phyloP scores from a whole-genome alignment of 2,329 filamentous ascomycete genomes.

The Biscogniauxia marginata region DNA sequence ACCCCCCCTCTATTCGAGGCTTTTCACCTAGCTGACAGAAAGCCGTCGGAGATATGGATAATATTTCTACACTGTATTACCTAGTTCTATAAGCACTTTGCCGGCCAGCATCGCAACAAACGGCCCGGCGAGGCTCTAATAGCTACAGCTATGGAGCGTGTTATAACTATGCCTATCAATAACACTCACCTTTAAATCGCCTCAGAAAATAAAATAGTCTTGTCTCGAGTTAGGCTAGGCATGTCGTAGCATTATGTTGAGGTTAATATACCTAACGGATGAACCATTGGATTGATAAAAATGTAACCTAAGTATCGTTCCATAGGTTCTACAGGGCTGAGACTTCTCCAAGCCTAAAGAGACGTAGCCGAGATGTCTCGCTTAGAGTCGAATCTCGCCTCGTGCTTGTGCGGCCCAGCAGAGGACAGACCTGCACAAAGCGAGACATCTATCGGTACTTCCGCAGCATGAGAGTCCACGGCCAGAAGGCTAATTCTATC shows the following conservation, averaged over 20 bases:
- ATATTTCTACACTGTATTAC: too few relatives aligned
- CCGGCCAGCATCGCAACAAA: neutral
- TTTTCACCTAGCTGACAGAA: conserved; percentile 2
- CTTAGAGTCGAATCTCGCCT: conserved; percentile 3
- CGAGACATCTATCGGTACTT: conserved; percentile 10
- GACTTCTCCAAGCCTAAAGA: conserved; percentile 13
- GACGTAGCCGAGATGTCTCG: conserved; percentile 6
- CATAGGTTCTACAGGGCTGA: conserved; percentile 25
- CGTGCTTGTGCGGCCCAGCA: conserved; percentile 5
- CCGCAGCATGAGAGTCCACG: neutral
- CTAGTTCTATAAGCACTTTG: too few relatives aligned
- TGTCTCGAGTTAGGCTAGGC: conserved; percentile 13
- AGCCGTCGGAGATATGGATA: neutral
- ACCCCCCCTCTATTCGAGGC: conserved; percentile 3
- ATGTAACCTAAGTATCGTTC: conserved; percentile 7
- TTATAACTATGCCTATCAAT: neutral
- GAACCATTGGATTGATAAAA: conserved; percentile 3
- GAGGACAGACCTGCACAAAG: neutral
- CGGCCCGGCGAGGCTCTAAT: neutral
- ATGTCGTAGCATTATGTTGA: conserved; percentile 7
- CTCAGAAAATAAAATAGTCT: neutral
- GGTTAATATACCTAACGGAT: conserved; percentile 7
- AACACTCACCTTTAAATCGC: neutral
- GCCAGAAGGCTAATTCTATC: neutral
- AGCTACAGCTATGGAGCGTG: neutral